phyloP scores from a whole-genome alignment of 1,284 basidiomycete genomes.

The Xanthoconium separans region DNA sequence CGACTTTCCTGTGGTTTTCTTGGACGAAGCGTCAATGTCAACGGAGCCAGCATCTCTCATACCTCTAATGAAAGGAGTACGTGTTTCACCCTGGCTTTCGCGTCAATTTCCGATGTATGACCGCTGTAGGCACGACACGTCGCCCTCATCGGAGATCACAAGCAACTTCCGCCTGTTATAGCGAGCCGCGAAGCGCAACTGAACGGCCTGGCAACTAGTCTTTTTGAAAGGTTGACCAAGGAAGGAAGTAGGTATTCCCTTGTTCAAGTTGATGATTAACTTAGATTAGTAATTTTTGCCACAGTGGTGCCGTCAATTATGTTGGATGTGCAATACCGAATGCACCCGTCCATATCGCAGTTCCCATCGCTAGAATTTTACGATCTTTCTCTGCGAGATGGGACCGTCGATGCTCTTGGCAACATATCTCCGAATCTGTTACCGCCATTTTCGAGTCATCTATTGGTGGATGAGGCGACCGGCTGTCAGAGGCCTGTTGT shows the following conservation, averaged over 20 bases:
- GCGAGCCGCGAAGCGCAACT: slow-evolving; percentile 67
- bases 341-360: slow-evolving; percentile 87
- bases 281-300: slow-evolving; percentile 19
- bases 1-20: slow-evolving; percentile 91
- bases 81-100: slow-evolving; percentile 33
- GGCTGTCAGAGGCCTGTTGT: slow-evolving; percentile 56
- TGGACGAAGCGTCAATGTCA: slow-evolving; percentile 96
- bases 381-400: slow-evolving; percentile 65
- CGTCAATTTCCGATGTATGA: slow-evolving; percentile 16
- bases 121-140: slow-evolving; percentile 68
- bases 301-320: slow-evolving; percentile 79
- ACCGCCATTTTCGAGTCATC: slow-evolving; percentile 59
- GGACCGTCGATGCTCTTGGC: slow-evolving; percentile 62
- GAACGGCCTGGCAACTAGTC: slow-evolving; percentile 73
- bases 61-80: slow-evolving; percentile 85
- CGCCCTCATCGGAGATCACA: slow-evolving; percentile 93
- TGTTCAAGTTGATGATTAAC: slow-evolving; percentile 3
- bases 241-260: slow-evolving; percentile 59
- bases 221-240: slow-evolving; percentile 87
- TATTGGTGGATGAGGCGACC: slow-evolving; percentile 35
- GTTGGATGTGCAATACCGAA: slow-evolving; percentile 91
- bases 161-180: slow-evolving; percentile 93
- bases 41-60: slow-evolving; percentile 88
- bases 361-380: slow-evolving; percentile 90
- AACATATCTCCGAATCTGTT: slow-evolving; percentile 50